Percentiles rank a stretch among this genome's conserved stretches.
Evolutionary conservation across 2,329 filamentous ascomycete genomes (phyloP).

Genomic region (Aspergillus floridensis): DNA sequence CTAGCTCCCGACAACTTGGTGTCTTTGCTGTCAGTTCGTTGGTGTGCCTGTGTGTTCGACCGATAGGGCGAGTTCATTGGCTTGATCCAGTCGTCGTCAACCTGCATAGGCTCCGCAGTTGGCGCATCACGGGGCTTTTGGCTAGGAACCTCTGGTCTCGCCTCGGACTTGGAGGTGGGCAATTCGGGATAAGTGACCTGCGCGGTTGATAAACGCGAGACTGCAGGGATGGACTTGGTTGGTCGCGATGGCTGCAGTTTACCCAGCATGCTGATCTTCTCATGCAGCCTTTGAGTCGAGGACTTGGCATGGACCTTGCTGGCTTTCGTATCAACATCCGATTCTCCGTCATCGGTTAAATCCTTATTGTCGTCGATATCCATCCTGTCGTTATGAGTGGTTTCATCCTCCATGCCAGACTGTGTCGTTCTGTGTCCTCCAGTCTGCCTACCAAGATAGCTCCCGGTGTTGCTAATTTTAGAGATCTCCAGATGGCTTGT

Average conservation of each 20-base stretch:
- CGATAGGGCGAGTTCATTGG: slow-evolving; percentile 48
- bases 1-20: slow-evolving; percentile 43
- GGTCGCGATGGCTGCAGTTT: slow-evolving; percentile 50
- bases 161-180: slow-evolving; percentile 27
- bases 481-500: slow-evolving; percentile 72
- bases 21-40: slow-evolving; percentile 59
- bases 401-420: slow-evolving; percentile 40
- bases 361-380: slow-evolving; percentile 57
- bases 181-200: slow-evolving; percentile 40
- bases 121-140: slow-evolving; percentile 23
- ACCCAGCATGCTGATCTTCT: slow-evolving; percentile 78
- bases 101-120: slow-evolving; percentile 28
- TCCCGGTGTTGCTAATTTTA: slow-evolving; percentile 44
- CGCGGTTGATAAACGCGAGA: slow-evolving; percentile 25
- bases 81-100: slow-evolving; percentile 61
- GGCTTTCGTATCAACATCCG: slow-evolving; percentile 49
- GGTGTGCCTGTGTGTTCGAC: slow-evolving; percentile 58
- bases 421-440: slow-evolving; percentile 54
- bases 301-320: slow-evolving; percentile 73
- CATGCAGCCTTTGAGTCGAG: slow-evolving; percentile 88
- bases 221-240: slow-evolving; percentile 46
- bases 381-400: slow-evolving; percentile 46
- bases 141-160: slow-evolving; percentile 24
- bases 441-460: slow-evolving; percentile 70
- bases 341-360: slow-evolving; percentile 44